Evolutionary conservation across 2,329 filamentous ascomycete species (phyloP).

Genomic region (Botrytis hyacinthi): DNA sequence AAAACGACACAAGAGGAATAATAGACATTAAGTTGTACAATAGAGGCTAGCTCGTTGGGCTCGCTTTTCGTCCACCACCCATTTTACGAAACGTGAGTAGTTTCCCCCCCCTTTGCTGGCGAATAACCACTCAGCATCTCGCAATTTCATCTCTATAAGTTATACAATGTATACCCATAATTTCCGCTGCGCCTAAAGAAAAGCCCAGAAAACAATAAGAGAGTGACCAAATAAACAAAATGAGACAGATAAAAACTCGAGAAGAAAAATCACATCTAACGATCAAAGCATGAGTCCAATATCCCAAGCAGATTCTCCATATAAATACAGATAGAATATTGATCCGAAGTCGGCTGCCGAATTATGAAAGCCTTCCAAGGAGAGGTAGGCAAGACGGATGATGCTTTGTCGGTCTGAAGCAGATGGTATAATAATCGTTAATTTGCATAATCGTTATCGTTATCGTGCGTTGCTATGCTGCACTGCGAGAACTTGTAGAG

Average conservation of each 20-base stretch:
- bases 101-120: background rate
- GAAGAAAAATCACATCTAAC: background rate
- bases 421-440: background rate
- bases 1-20: background rate
- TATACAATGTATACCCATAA: background rate
- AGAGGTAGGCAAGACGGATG: background rate
- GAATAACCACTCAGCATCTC: background rate
- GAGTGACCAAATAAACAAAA: background rate
- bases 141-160: background rate
- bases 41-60: background rate
- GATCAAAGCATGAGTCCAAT: background rate
- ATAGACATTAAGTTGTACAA: background rate
- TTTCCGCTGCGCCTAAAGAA: background rate
- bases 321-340: background rate
- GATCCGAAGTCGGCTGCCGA: too few species aligned
- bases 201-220: background rate
- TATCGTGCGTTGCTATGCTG: background rate
- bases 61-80: background rate
- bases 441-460: background rate
- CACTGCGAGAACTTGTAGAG: background rate
- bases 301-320: background rate
- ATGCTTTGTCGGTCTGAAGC: background rate
- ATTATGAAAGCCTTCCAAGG: too few species aligned
- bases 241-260: background rate
- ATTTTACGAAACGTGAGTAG: background rate